A percentile compares a stretch with the other conserved stretches of the same genome.
These are phyloP conservation scores for Uronychia binucleata DNA, from an alignment of 73 alveolate species.

Conservation along the genomic window DNA sequence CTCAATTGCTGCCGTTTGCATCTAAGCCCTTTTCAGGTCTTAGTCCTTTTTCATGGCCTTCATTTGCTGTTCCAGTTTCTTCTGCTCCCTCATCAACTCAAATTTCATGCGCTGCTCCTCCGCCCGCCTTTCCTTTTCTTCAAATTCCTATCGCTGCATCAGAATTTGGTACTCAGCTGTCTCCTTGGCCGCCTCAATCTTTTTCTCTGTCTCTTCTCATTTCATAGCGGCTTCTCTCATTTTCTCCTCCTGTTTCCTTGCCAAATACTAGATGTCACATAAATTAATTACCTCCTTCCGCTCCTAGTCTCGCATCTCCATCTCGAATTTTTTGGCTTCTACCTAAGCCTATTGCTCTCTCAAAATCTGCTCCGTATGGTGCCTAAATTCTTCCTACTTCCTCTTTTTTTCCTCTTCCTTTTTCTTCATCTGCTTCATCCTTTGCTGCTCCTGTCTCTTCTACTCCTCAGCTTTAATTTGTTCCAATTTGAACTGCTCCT, in stretches of 20 bases:
- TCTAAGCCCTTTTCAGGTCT: neutral
- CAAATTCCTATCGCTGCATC: neutral
- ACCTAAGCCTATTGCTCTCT: conserved; percentile 1
- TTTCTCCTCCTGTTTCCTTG: conserved; percentile 4
- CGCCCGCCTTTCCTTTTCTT: conserved; percentile 8
- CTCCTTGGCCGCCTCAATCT: conserved; percentile 10
- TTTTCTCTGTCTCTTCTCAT: conserved; percentile 14
- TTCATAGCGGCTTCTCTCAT: conserved; percentile 1
- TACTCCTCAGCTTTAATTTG: neutral
- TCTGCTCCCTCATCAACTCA: conserved; percentile 14
- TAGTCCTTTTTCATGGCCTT: neutral
- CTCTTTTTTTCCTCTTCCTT: conserved; percentile 21
- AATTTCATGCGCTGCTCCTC: conserved; percentile 6
- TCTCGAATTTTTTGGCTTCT: conserved; percentile 5
- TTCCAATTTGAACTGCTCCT: conserved; percentile 6
- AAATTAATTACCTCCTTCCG: neutral
- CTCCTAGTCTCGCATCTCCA: conserved; percentile 5
- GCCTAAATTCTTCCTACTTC: conserved; percentile 29
- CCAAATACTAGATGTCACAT: neutral
- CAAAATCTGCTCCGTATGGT: conserved; percentile 6
- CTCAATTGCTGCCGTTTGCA: conserved; percentile 6
- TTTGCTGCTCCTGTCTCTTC: neutral
- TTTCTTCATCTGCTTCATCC: neutral
- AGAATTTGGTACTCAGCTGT: neutral
- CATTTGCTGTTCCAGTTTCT: neutral